Percentiles rank a stretch among this genome's conserved stretches.
phyloP scores from a whole-genome alignment of 73 alveolate species.

The Durusdinium trenchii region DNA sequence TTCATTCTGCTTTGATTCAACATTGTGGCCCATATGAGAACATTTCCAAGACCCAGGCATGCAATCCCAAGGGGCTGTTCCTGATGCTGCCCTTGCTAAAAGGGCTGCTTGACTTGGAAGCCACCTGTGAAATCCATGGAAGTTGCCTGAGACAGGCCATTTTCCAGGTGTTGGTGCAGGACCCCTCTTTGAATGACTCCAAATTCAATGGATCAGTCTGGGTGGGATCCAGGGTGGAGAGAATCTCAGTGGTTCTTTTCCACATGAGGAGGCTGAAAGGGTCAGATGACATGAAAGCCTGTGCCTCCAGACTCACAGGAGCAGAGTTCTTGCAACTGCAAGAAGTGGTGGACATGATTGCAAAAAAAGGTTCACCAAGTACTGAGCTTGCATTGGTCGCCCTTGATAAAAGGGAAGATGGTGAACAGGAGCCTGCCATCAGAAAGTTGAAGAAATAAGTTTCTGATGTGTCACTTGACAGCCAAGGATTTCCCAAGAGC shows the following conservation, averaged over 20 bases:
- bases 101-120: too few relatives aligned
- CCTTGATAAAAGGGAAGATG: not conserved
- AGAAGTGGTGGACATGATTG: not conserved
- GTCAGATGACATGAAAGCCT: not conserved
- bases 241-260: not conserved
- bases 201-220: not conserved
- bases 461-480: too few relatives aligned
- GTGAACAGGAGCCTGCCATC: too few relatives aligned
- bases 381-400: too few relatives aligned
- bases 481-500: too few relatives aligned
- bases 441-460: too few relatives aligned
- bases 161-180: not conserved
- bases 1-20: not conserved
- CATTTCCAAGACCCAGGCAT: not conserved
- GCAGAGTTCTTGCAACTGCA: not conserved
- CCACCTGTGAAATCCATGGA: not conserved
- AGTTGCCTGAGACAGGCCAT: not conserved
- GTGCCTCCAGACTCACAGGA: not conserved
- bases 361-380: not conserved
- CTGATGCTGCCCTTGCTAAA: not conserved
- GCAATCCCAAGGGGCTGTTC: not conserved
- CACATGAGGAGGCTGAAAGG: not conserved
- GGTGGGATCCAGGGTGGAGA: not conserved
- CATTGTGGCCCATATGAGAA: not conserved
- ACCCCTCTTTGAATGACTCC: not conserved